Percentiles rank a stretch among this genome's conserved stretches.
phyloP scores from a whole-genome alignment of 2,329 filamentous ascomycete genomes.

The Elsinoe australis region DNA sequence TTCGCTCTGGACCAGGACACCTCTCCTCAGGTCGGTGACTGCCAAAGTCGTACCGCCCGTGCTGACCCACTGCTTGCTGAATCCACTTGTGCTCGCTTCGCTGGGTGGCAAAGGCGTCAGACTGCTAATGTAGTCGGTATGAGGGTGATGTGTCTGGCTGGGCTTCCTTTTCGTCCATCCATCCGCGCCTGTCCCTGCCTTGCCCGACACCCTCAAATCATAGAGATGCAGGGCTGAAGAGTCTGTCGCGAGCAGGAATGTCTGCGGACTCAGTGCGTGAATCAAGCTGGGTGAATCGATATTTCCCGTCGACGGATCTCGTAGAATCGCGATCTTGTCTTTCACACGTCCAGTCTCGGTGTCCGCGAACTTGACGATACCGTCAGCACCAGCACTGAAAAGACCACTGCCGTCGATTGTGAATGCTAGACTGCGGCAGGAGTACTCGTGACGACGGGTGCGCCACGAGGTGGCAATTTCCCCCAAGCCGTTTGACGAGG shows the following conservation, averaged over 20 bases:
- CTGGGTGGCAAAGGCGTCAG: constrained; percentile 75
- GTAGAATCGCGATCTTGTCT: constrained; percentile 73
- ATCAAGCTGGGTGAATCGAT: constrained; percentile 72
- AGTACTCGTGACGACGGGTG: constrained; percentile 86
- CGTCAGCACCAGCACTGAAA: constrained; percentile 55
- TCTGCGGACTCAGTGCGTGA: constrained; percentile 78
- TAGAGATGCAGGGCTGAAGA: constrained; percentile 81
- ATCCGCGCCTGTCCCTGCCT: neutral
- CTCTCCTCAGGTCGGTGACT: constrained; percentile 78
- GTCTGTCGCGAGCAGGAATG: constrained; percentile 81
- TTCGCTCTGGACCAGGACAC: constrained; percentile 80
- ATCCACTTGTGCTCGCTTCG: constrained; percentile 74
- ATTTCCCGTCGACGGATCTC: constrained; percentile 38
- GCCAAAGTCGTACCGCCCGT: constrained; percentile 87
- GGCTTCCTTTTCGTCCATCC: constrained; percentile 54
- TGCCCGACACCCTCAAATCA: constrained; percentile 55
- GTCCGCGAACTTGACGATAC: constrained; percentile 54
- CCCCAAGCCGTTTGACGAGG: constrained; percentile 56
- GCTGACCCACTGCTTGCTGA: constrained; percentile 89
- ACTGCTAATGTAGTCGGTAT: constrained; percentile 88
- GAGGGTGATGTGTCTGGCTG: constrained; percentile 73
- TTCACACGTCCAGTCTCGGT: constrained; percentile 58
- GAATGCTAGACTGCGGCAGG: constrained; percentile 76
- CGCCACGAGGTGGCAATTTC: constrained; percentile 78
- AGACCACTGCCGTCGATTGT: constrained; percentile 65